Evolutionary conservation across 1,139 yeast species (phyloP), one percentile per base, ranked within the genome.

Genomic region (Taphrina pruni): DNA sequence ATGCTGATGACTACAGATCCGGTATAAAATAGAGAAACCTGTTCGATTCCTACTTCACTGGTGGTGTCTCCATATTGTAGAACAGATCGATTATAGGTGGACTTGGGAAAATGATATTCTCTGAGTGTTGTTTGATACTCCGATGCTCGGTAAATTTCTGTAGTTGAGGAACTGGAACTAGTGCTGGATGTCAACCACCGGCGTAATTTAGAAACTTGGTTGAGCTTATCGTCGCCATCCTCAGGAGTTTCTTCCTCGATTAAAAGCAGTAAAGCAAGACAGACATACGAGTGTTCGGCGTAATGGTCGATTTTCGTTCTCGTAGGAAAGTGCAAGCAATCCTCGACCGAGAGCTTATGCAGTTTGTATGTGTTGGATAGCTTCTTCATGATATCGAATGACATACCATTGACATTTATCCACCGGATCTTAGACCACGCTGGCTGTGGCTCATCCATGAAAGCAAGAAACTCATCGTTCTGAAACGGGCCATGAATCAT

Each of bases 291-390:
- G 72, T 84, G 86, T 36, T 77, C 78, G 1, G 83, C 81, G 71
- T 83, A 85, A 46, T 81, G 77, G 73, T 85, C 87, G 54, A 81
- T 81, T 72, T 85, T 85, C 0, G 87, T 84, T 35, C 88, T 77
- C 69, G 84, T 86, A 1, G 87, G 87, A 43, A 84, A 81, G 75
- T 85, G 87, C 60, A 85, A 82, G 85, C 85, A 82, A 74, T 85
- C 87, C 74, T 85, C 88, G 62, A 85, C 78, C 0, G 87, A 84
- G 65, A 84, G 75, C 35, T 84, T 80, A 74, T 84, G 87, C 38
- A 84, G 75, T 21, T 79, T 76, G 73, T 80, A 83, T 65, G 76
- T 75, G 57, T 76, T 73, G 1, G 83, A 81, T 50, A 84, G 77
- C 0, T 81, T 75, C 8, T 82, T 78, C 8, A 84, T 81, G 11